These are phyloP conservation scores for Nigrospora osmanthi DNA, from an alignment of 2,329 filamentous ascomycete species.

Conservation along the genomic window DNA sequence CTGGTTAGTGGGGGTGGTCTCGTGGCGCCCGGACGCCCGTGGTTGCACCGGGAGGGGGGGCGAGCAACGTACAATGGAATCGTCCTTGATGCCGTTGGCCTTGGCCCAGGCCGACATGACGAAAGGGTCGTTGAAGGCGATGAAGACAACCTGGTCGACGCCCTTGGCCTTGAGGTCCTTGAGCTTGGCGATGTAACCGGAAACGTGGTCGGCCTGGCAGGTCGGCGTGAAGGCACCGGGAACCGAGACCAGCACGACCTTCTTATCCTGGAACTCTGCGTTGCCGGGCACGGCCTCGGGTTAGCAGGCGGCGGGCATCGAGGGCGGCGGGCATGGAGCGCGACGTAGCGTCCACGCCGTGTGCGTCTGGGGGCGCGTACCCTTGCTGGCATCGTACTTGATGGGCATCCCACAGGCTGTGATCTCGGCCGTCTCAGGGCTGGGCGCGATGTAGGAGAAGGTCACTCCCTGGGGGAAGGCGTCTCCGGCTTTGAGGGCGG, in stretches of 20 bases:
- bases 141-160: constrained; percentile 70
- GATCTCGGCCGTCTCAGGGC: constrained; percentile 58
- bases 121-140: constrained; percentile 74
- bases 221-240: constrained; percentile 75
- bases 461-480: constrained; percentile 71
- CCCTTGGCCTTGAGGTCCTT: constrained; percentile 66
- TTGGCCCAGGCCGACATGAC: constrained; percentile 87
- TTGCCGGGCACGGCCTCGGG: not conserved
- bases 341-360: no score
- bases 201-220: constrained; percentile 72
- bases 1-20: not conserved
- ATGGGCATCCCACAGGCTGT: constrained; percentile 72
- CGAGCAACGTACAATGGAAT: constrained; percentile 40
- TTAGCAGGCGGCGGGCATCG: not conserved
- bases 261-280: constrained; percentile 44
- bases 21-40: not conserved
- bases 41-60: not conserved
- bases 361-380: constrained; percentile 25
- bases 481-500: constrained; percentile 73
- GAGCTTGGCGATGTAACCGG: constrained; percentile 66
- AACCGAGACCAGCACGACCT: constrained; percentile 44
- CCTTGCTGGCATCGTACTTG: constrained; percentile 72
- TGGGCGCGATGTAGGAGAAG: constrained; percentile 80
- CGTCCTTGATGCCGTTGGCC: constrained; percentile 67
- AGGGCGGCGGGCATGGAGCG: no score